A percentile compares a stretch with the other conserved stretches of the same genome.
Evolutionary conservation across 2,329 filamentous ascomycete species (phyloP).

Genomic region (Verticillium alfalfae): DNA sequence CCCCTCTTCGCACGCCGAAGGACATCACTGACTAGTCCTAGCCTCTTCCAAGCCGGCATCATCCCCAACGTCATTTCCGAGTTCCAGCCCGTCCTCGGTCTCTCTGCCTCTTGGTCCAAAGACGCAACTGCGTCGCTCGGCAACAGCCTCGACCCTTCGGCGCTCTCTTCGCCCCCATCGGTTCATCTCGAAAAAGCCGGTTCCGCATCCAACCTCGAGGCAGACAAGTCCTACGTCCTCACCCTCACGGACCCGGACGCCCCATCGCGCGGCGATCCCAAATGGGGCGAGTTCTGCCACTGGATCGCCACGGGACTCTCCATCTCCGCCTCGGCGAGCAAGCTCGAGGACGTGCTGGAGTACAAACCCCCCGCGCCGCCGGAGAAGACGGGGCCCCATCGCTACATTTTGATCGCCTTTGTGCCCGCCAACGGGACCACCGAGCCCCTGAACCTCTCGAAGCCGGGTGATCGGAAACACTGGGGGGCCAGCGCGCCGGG

Average conservation of each 20-base stretch:
- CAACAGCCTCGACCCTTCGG: conserved; percentile 7
- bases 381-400: conserved; percentile 32
- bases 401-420: conserved; percentile 36
- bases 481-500: conserved; percentile 30
- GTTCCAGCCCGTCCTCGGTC: conserved; percentile 10
- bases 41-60: conserved; percentile 8
- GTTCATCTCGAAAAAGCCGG: conserved; percentile 4
- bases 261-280: conserved; percentile 32
- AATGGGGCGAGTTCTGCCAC: conserved; percentile 40
- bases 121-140: conserved; percentile 8
- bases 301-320: conserved; percentile 32
- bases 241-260: conserved; percentile 37
- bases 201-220: background rate
- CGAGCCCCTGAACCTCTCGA: conserved; percentile 23
- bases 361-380: conserved; percentile 37
- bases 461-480: conserved; percentile 28
- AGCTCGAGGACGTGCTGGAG: conserved; percentile 27
- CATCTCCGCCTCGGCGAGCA: conserved; percentile 11
- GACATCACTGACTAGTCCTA: conserved; percentile 1
- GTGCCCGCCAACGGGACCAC: conserved; percentile 31
- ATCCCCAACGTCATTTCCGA: conserved; percentile 11
- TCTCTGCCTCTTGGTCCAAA: conserved; percentile 8
- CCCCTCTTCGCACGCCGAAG: no score
- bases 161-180: conserved; percentile 7
- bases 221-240: conserved; percentile 19